Conservation (phyloP, 1,284 basidiomycete species). For the Taiwanofungus camphoratus region DNA sequence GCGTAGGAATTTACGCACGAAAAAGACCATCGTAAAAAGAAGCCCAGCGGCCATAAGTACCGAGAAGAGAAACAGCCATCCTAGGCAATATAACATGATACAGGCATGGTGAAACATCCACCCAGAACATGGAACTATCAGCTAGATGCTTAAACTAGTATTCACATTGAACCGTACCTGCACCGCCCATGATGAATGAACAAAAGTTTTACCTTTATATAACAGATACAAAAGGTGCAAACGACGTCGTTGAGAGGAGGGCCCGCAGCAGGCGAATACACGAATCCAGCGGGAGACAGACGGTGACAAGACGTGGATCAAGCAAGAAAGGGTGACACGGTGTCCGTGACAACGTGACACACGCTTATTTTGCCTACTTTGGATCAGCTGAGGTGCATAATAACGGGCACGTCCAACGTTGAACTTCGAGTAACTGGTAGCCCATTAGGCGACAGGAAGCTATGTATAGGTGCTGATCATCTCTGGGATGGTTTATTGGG, state of each 20-base stretch:
- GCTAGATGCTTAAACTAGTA: neutral
- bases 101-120: neutral
- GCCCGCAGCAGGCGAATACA: too few species aligned
- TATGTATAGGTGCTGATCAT: too few species aligned
- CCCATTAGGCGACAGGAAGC: too few species aligned
- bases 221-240: conserved; percentile 3
- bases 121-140: neutral
- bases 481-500: too few species aligned
- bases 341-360: too few species aligned
- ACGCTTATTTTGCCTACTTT: too few species aligned
- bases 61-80: conserved; percentile 92
- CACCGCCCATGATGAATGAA: conserved; percentile 26
- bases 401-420: too few species aligned
- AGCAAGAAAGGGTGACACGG: too few species aligned
- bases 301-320: too few species aligned
- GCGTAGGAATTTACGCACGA: conserved; percentile 57
- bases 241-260: too few species aligned
- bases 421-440: too few species aligned
- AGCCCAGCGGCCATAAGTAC: conserved; percentile 91
- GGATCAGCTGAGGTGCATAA: too few species aligned
- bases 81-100: conserved; percentile 33
- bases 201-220: neutral
- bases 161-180: conserved; percentile 22
- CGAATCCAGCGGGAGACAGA: neutral
- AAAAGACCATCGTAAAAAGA: conserved; percentile 97